Percentiles rank a stretch among this genome's conserved stretches.
phyloP scores from a whole-genome alignment of 768 basidiomycete species.

The Suillus occidentalis region DNA sequence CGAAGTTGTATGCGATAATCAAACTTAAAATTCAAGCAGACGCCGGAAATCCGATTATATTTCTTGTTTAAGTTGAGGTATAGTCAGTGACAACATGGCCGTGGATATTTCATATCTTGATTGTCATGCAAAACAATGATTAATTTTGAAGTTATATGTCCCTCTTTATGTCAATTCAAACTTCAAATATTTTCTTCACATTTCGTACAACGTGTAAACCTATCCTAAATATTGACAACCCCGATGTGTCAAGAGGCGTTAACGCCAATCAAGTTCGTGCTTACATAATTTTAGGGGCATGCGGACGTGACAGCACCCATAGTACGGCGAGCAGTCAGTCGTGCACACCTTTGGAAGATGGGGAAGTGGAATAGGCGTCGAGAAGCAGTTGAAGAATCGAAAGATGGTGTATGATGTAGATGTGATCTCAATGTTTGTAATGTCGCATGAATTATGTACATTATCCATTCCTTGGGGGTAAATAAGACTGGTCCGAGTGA shows the following conservation, averaged over 20 bases:
- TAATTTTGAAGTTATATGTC: not conserved
- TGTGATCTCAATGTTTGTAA: not conserved
- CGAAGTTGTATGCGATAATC: not conserved
- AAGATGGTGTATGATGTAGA: not conserved
- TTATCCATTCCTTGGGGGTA: constrained; percentile 29
- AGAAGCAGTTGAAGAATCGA: not conserved
- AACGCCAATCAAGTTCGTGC: no score
- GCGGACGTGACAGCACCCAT: no score
- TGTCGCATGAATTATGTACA: constrained; percentile 23
- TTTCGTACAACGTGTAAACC: no score
- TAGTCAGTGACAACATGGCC: not conserved
- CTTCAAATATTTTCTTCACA: no score
- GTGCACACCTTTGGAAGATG: not conserved
- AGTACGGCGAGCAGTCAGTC: no score
- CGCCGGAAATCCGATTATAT: not conserved
- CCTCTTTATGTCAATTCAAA: not conserved
- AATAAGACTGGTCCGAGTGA: constrained; percentile 16
- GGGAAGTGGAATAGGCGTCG: not conserved
- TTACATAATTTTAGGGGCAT: no score
- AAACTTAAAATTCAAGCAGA: not conserved
- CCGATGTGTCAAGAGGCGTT: no score
- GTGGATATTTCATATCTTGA: not conserved
- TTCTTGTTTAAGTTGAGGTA: not conserved
- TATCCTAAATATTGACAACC: no score
- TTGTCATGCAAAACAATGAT: not conserved